Evolutionary conservation across 495 filamentous ascomycete genomes (phyloP).

Genomic region (Penicillium lagena): DNA sequence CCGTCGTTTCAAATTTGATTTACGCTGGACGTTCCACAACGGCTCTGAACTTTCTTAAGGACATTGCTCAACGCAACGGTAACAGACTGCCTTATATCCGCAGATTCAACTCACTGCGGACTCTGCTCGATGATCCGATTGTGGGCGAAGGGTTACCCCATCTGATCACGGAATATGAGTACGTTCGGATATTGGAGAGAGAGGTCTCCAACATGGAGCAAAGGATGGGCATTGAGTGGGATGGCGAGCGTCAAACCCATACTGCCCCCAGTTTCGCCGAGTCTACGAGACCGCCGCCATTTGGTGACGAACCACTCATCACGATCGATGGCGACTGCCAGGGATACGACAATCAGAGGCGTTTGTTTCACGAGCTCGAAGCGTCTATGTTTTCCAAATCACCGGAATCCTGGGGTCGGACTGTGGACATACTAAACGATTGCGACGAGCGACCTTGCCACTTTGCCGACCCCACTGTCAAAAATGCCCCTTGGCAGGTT

Average conservation of each 20-base stretch:
- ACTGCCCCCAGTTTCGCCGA: background rate
- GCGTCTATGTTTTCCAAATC: constrained; percentile 29
- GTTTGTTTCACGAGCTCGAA: constrained; percentile 23
- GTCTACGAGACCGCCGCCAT: background rate
- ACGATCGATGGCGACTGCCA: constrained; percentile 20
- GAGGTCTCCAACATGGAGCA: constrained; percentile 20
- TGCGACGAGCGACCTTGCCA: constrained; percentile 5
- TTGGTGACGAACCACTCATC: constrained; percentile 19
- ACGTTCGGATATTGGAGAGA: constrained; percentile 16
- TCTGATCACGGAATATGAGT: constrained; percentile 16
- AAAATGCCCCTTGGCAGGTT: constrained; percentile 9
- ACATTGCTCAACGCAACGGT: constrained; percentile 17
- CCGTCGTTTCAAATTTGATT: constrained; percentile 14
- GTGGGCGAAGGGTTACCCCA: constrained; percentile 12
- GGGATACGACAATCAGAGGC: constrained; percentile 19
- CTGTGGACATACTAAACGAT: constrained; percentile 28
- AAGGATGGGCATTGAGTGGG: constrained; percentile 18
- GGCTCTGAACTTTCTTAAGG: constrained; percentile 16
- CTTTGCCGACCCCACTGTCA: too few species aligned
- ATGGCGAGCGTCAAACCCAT: constrained; percentile 9
- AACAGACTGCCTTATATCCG: constrained; percentile 20
- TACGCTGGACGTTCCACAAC: constrained; percentile 7
- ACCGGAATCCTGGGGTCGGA: constrained; percentile 11
- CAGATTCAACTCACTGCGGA: constrained; percentile 5
- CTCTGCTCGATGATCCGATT: constrained; percentile 12